phyloP scores from a whole-genome alignment of 208 protist genomes.

The Borovskyia barvae region DNA sequence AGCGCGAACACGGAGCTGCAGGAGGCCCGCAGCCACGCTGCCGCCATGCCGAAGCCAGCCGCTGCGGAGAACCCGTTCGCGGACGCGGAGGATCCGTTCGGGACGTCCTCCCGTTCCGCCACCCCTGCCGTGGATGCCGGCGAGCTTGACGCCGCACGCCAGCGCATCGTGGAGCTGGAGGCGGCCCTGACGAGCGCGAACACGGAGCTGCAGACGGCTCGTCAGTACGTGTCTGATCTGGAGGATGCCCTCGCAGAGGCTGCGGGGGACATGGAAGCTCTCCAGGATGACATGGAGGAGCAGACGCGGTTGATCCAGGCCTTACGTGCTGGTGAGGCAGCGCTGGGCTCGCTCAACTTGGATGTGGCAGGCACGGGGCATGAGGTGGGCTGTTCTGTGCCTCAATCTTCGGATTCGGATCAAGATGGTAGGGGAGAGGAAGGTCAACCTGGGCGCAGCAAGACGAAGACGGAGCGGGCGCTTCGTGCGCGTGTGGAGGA shows the following conservation, averaged over 20 bases:
- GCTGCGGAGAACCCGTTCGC: slow-evolving; percentile 15
- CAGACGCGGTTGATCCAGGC: slow-evolving; percentile 19
- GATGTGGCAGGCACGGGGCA: slow-evolving; percentile 2
- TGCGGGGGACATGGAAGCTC: slow-evolving; percentile 6
- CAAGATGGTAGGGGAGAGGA: too few relatives aligned
- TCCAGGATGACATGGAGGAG: slow-evolving; percentile 22
- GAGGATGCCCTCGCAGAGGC: slow-evolving; percentile 24
- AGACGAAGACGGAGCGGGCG: neutral
- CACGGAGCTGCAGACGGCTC: neutral
- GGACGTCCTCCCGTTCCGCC: neutral
- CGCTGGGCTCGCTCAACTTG: slow-evolving; percentile 3
- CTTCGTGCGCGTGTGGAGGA: slow-evolving; percentile 9
- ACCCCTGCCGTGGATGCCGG: neutral
- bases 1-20: slow-evolving; percentile 1
- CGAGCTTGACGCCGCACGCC: slow-evolving; percentile 12
- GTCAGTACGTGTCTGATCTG: slow-evolving; percentile 7
- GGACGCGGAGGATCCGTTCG: slow-evolving; percentile 13
- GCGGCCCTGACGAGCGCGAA: slow-evolving; percentile 6
- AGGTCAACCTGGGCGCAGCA: too few relatives aligned
- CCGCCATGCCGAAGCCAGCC: neutral
- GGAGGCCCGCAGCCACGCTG: neutral
- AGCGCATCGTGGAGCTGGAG: slow-evolving; percentile 21
- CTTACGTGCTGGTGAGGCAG: slow-evolving; percentile 21
- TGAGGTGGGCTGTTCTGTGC: too few relatives aligned
- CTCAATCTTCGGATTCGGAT: too few relatives aligned